Evolutionary conservation across 495 filamentous ascomycete genomes (phyloP).

Genomic region (Podospora pseudoanserina): DNA sequence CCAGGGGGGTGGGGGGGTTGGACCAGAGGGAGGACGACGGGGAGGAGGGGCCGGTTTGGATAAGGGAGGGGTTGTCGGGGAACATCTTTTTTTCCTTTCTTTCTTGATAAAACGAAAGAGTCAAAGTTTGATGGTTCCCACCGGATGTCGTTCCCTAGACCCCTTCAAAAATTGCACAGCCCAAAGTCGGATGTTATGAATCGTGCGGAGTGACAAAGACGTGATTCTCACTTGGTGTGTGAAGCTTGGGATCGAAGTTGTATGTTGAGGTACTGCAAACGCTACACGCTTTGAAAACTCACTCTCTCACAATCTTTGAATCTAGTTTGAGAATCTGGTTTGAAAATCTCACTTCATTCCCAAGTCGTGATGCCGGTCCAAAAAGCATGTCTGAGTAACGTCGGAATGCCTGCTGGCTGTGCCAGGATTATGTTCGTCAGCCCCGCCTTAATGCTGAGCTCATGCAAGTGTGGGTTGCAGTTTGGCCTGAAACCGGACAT

Average conservation of each 20-base stretch:
- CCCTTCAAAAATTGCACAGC: no score
- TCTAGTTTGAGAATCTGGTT: neutral
- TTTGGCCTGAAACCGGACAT: neutral
- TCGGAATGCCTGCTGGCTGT: neutral
- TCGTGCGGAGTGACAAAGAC: no score
- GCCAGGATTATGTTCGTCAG: neutral
- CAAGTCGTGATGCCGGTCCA: neutral
- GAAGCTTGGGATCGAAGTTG: no score
- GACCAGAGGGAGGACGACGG: neutral
- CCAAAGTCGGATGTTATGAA: no score
- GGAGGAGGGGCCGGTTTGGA: constrained; percentile 20
- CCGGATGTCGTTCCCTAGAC: no score
- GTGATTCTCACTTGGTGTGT: no score
- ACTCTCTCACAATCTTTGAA: no score
- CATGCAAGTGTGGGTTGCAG: neutral
- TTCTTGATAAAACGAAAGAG: no score
- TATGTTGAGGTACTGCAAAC: no score
- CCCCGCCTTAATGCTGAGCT: neutral
- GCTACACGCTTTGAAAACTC: no score
- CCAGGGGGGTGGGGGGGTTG: constrained; percentile 26
- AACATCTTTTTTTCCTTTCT: constrained; percentile 21
- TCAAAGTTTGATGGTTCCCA: no score
- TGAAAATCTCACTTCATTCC: neutral
- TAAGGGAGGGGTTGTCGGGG: constrained; percentile 24
- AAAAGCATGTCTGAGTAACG: neutral